Conservation (phyloP, 225 moss, liverwort and hornwort species). For the Neckera pumila region DNA sequence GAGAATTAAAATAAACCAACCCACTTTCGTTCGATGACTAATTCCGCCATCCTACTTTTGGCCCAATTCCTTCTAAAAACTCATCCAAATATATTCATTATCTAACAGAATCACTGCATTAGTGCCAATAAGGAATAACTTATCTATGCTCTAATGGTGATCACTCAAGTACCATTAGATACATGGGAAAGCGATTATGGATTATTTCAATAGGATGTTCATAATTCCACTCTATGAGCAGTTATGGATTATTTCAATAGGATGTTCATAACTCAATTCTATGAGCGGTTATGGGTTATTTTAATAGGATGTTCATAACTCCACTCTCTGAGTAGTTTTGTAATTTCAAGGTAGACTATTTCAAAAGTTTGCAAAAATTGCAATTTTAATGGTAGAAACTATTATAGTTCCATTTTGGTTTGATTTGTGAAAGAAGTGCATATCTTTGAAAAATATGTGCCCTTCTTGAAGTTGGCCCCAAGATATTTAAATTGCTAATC, state of each 20-base stretch:
- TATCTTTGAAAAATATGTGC: background rate
- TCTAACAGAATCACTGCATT: too few species aligned
- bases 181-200: background rate
- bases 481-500: background rate
- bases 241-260: background rate
- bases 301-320: background rate
- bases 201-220: too few species aligned
- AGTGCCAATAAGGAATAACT: too few species aligned
- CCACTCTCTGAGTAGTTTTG: background rate
- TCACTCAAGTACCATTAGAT: too few species aligned
- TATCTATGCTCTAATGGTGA: too few species aligned
- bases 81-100: too few species aligned
- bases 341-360: background rate
- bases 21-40: accelerated
- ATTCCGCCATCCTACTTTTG: too few species aligned
- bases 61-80: accelerated
- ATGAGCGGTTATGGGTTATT: background rate
- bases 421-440: too few species aligned
- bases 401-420: too few species aligned
- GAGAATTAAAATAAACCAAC: background rate
- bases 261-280: background rate
- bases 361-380: background rate
- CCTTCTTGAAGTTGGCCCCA: too few species aligned
- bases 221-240: background rate
- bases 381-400: background rate